These are phyloP conservation scores for Rhynchospora tenuis DNA, from an alignment of 176 grass and related monocot genomes.

Conservation along the genomic window DNA sequence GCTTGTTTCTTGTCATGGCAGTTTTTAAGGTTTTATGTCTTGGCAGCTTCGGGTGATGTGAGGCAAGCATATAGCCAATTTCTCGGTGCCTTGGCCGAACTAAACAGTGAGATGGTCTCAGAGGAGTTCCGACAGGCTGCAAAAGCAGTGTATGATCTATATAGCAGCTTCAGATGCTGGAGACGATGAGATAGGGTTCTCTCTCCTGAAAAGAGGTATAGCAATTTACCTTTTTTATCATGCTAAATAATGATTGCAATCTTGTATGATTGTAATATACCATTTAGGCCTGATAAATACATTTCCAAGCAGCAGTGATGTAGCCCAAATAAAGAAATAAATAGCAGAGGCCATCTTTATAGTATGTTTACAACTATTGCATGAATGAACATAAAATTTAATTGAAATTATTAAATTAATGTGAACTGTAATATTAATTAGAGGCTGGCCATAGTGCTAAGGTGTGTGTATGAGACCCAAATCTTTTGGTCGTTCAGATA, in stretches of 20 bases:
- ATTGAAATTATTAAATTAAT: too few species aligned
- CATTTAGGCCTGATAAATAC: background rate
- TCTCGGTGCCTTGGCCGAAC: constrained; percentile 58
- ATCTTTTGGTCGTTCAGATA: background rate
- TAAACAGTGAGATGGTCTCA: constrained; percentile 70
- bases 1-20: background rate
- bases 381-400: background rate
- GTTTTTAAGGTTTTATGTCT: constrained; percentile 15
- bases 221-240: background rate
- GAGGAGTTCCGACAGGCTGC: constrained; percentile 74
- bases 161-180: constrained; percentile 26
- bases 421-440: too few species aligned
- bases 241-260: background rate
- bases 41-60: constrained; percentile 64
- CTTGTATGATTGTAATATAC: background rate
- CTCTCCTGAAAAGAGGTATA: constrained; percentile 13
- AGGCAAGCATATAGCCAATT: constrained; percentile 79
- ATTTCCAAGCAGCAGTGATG: background rate
- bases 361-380: background rate
- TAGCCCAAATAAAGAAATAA: background rate
- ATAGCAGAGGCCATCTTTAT: background rate
- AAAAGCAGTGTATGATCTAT: constrained; percentile 52
- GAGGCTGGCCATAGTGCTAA: background rate
- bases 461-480: background rate
- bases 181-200: constrained; percentile 11